These are phyloP conservation scores for Lizonia empirigonia DNA, from an alignment of 2,329 filamentous ascomycete species.

Conservation along the genomic window DNA sequence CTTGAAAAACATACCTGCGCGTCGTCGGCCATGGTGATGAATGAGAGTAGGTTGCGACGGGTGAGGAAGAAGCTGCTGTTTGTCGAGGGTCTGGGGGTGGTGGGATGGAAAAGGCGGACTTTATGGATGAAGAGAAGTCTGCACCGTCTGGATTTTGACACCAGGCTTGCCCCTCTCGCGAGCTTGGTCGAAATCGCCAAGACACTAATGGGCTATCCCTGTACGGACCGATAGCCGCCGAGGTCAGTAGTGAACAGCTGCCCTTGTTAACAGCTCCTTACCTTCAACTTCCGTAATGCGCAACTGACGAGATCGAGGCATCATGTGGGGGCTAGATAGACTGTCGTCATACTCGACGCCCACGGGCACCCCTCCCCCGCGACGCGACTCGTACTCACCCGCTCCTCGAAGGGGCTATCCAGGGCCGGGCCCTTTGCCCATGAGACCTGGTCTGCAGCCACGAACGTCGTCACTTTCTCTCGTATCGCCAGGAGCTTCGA, in stretches of 20 bases:
- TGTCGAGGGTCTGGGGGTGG: constrained; percentile 34
- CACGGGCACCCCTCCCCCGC: constrained; percentile 65
- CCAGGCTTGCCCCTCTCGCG: neutral
- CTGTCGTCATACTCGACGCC: constrained; percentile 73
- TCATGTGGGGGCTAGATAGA: constrained; percentile 86
- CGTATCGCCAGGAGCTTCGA: constrained; percentile 74
- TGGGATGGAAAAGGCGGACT: constrained; percentile 33
- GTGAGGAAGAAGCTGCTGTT: constrained; percentile 40
- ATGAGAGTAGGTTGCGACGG: constrained; percentile 46
- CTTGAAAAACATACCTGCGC: constrained; percentile 61
- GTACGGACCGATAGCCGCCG: neutral
- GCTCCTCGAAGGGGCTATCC: constrained; percentile 71
- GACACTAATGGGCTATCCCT: constrained; percentile 26
- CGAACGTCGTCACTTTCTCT: constrained; percentile 80
- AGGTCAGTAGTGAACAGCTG: constrained; percentile 3
- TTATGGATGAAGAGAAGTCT: constrained; percentile 42
- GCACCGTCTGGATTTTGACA: constrained; percentile 42
- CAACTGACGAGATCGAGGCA: constrained; percentile 15
- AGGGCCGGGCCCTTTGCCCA: constrained; percentile 72
- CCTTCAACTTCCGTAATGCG: constrained; percentile 1
- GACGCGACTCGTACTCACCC: constrained; percentile 73
- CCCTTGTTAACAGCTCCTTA: constrained; percentile 7
- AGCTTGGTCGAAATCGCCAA: constrained; percentile 1
- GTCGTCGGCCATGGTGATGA: constrained; percentile 69
- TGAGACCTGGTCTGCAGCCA: constrained; percentile 70